A percentile compares a stretch with the other conserved stretches of the same genome.
phyloP scores from a whole-genome alignment of 1,284 basidiomycete genomes.

The Rhizoctonia solani region DNA sequence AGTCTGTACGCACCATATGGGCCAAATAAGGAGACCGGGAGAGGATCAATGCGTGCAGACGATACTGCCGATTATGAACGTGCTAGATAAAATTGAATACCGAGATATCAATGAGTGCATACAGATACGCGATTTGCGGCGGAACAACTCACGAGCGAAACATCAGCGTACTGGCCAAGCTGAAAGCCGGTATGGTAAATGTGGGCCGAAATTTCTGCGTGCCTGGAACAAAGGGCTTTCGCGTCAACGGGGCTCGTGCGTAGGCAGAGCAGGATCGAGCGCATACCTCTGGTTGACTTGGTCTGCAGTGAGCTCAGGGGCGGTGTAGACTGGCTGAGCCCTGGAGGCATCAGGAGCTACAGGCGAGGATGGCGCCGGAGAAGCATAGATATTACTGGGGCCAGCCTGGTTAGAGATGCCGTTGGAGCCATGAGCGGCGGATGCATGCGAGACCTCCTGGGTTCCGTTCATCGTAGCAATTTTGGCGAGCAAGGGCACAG shows the following conservation, averaged over 20 bases:
- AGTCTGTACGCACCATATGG: conserved; percentile 64
- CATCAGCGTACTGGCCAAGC: conserved; percentile 79
- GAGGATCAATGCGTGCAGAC: conserved; percentile 78
- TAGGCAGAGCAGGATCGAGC: too few species aligned
- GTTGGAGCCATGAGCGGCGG: conserved; percentile 21
- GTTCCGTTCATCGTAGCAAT: conserved; percentile 21
- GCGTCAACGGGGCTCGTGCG: too few species aligned
- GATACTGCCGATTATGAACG: conserved; percentile 72
- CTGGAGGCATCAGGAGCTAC: conserved; percentile 26
- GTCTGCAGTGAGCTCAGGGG: conserved; percentile 31
- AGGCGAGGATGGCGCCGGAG: conserved; percentile 34
- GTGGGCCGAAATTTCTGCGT: conserved; percentile 47
- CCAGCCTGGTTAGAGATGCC: conserved; percentile 33
- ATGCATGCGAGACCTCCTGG: conserved; percentile 17
- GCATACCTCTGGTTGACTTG: conserved; percentile 33
- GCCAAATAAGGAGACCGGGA: conserved; percentile 84
- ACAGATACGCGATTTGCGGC: conserved; percentile 34
- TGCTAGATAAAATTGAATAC: conserved; percentile 55
- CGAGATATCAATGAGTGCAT: conserved; percentile 35
- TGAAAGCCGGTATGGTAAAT: conserved; percentile 77
- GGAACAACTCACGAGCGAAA: conserved; percentile 66
- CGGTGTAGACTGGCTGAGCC: conserved; percentile 9
- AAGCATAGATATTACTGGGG: conserved; percentile 32
- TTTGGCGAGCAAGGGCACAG: background rate
- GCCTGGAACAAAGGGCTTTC: conserved; percentile 30